Evolutionary conservation across 2,329 filamentous ascomycete species (phyloP).

Genomic region (Pestalotiopsis fici): DNA sequence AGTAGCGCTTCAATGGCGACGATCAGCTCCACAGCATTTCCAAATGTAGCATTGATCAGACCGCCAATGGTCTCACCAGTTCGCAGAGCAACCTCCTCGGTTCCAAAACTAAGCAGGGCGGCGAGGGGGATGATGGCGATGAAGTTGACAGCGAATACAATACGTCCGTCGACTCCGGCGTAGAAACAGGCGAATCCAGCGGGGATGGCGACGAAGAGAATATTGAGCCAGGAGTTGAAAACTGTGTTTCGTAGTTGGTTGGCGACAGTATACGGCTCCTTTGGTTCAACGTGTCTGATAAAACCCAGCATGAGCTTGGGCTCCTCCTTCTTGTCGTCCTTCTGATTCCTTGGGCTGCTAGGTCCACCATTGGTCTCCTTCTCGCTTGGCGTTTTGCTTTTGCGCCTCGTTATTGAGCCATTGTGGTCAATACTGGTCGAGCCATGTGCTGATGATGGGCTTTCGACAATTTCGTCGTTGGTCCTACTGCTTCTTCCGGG

Average conservation of each 20-base stretch:
- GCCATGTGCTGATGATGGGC: not conserved
- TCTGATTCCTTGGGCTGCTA: not conserved
- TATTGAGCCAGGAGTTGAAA: constrained; percentile 84
- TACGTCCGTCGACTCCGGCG: constrained; percentile 41
- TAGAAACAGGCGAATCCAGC: constrained; percentile 78
- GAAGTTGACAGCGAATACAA: constrained; percentile 86
- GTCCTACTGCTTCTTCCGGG: constrained; percentile 24
- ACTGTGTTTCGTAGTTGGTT: constrained; percentile 75
- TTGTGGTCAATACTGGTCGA: not conserved
- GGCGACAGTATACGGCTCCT: constrained; percentile 56
- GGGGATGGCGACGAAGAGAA: constrained; percentile 77
- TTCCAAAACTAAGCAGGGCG: constrained; percentile 82
- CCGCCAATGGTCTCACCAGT: constrained; percentile 87
- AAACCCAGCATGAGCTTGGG: constrained; percentile 38
- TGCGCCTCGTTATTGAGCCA: not conserved
- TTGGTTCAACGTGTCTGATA: constrained; percentile 49
- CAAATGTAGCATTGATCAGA: constrained; percentile 87
- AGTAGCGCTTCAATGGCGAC: constrained; percentile 82
- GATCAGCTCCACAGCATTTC: constrained; percentile 88
- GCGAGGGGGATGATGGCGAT: constrained; percentile 90
- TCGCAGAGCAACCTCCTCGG: constrained; percentile 82
- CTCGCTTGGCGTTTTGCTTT: not conserved
- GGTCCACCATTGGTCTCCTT: not conserved
- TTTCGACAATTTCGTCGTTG: constrained; percentile 19
- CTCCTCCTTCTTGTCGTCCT: not conserved